Percentiles rank a stretch among this genome's conserved stretches.
Evolutionary conservation across 2,329 filamentous ascomycete species (phyloP).

Genomic region (Trichoderma sp.): DNA sequence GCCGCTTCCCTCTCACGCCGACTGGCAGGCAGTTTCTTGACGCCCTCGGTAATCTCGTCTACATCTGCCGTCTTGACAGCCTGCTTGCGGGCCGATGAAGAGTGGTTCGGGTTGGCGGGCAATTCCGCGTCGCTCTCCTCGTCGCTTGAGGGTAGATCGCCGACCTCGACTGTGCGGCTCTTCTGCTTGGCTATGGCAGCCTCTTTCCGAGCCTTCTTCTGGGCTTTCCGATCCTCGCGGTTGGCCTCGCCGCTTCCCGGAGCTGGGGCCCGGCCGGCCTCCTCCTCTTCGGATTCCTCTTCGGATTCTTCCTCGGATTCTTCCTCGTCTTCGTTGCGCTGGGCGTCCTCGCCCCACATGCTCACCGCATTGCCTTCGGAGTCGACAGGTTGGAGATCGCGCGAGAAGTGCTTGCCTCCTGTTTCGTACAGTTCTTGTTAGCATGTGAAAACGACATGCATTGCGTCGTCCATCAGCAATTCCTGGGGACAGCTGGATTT

Average conservation of each 20-base stretch:
- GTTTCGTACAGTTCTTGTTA: neutral
- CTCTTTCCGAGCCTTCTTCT: slow-evolving; percentile 86
- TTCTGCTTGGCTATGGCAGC: slow-evolving; percentile 78
- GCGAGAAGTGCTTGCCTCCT: slow-evolving; percentile 96
- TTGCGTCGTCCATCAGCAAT: neutral
- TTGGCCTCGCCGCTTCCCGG: slow-evolving; percentile 50
- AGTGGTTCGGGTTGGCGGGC: slow-evolving; percentile 84
- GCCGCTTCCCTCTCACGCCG: slow-evolving; percentile 67
- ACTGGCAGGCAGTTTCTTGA: slow-evolving; percentile 52
- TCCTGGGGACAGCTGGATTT: slow-evolving; percentile 28
- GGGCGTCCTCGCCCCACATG: slow-evolving; percentile 72
- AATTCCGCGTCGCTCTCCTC: slow-evolving; percentile 61
- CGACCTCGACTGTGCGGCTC: slow-evolving; percentile 69
- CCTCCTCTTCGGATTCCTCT: slow-evolving; percentile 44
- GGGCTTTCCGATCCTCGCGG: slow-evolving; percentile 83
- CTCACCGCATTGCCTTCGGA: slow-evolving; percentile 82
- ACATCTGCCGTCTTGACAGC: slow-evolving; percentile 40
- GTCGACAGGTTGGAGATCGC: slow-evolving; percentile 83
- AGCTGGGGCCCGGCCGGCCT: slow-evolving; percentile 44
- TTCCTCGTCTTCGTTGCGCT: slow-evolving; percentile 47
- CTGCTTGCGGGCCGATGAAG: slow-evolving; percentile 66
- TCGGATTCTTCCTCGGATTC: slow-evolving; percentile 51
- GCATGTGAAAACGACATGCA: neutral
- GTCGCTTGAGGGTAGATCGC: slow-evolving; percentile 74
- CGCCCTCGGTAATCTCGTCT: slow-evolving; percentile 51